These are phyloP conservation scores for Talaromyces sp. DNA, from an alignment of 2,329 filamentous ascomycete genomes.

Conservation along the genomic window DNA sequence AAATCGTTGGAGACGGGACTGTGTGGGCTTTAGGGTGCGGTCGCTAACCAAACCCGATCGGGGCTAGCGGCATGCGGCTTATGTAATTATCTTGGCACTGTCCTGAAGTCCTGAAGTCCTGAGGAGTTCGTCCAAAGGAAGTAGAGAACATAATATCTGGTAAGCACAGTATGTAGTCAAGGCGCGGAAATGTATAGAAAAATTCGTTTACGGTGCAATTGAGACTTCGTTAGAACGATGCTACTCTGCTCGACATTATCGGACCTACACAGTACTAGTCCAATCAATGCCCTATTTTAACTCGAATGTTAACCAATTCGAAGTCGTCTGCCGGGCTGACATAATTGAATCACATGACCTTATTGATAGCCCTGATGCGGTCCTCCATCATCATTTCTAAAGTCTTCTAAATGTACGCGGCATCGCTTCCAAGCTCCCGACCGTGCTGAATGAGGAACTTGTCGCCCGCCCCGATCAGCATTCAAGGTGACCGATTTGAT, in stretches of 20 bases:
- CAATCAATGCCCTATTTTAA: not conserved
- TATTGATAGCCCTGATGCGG: constrained; percentile 6
- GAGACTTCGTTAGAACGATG: too few relatives aligned
- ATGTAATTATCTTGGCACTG: constrained; percentile 1
- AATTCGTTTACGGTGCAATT: too few relatives aligned
- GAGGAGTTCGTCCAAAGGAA: not conserved
- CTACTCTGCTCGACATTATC: too few relatives aligned
- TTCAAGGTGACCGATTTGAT: too few relatives aligned
- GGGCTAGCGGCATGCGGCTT: constrained; percentile 33
- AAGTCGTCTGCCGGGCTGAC: not conserved
- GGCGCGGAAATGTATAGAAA: too few relatives aligned
- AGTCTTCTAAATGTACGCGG: too few relatives aligned
- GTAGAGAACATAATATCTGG: not conserved
- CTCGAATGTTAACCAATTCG: not conserved
- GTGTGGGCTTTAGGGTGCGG: constrained; percentile 50
- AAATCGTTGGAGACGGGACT: constrained; percentile 44
- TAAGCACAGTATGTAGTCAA: too few relatives aligned
- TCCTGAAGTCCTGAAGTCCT: too few relatives aligned
- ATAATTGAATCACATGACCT: constrained; percentile 2
- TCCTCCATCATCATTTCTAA: not conserved
- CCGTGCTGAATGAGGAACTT: not conserved
- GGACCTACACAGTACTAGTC: too few relatives aligned
- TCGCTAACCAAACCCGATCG: constrained; percentile 49
- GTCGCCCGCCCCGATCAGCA: too few relatives aligned
- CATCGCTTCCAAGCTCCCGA: not conserved